Evolutionary conservation across 2,329 filamentous ascomycete genomes (phyloP).

Genomic region (Paracoccidioides lutzii): DNA sequence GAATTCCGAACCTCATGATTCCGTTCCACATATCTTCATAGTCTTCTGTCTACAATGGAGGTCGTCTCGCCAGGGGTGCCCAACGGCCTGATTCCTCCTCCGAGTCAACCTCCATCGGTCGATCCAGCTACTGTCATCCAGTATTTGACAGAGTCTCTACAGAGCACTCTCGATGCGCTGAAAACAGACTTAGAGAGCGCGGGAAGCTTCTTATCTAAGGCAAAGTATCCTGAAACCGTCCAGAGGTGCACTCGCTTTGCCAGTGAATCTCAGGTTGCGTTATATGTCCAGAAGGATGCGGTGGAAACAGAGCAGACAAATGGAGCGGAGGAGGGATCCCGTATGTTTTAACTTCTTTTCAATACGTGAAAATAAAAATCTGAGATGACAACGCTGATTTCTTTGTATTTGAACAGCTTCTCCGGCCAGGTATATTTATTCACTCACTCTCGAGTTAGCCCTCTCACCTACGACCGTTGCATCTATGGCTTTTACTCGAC

Average conservation of each 20-base stretch:
- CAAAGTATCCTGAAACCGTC: conserved; percentile 62
- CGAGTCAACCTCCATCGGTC: conserved; percentile 26
- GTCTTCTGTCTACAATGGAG: conserved; percentile 11
- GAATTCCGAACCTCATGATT: conserved; percentile 21
- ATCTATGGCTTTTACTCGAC: conserved; percentile 81
- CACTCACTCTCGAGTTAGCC: conserved; percentile 67
- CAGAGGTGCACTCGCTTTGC: conserved; percentile 83
- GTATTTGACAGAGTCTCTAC: conserved; percentile 57
- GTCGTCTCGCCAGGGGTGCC: conserved; percentile 14
- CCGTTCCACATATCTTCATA: conserved; percentile 14
- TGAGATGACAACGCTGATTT: background rate
- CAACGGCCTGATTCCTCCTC: conserved; percentile 10
- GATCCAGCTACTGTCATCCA: conserved; percentile 60
- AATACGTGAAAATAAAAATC: background rate
- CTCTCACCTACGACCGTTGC: conserved; percentile 62
- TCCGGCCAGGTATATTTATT: conserved; percentile 52
- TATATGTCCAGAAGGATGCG: conserved; percentile 67
- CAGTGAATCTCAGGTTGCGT: conserved; percentile 68
- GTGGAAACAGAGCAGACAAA: conserved; percentile 39
- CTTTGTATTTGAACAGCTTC: conserved; percentile 14
- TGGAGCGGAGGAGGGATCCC: conserved; percentile 25
- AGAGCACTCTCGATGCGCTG: conserved; percentile 61
- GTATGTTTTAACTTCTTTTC: conserved; percentile 21
- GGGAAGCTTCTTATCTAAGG: conserved; percentile 69
- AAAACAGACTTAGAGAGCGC: conserved; percentile 65